These are phyloP conservation scores for Multifurca ochricompacta DNA, from an alignment of 768 basidiomycete species.

Conservation along the genomic window DNA sequence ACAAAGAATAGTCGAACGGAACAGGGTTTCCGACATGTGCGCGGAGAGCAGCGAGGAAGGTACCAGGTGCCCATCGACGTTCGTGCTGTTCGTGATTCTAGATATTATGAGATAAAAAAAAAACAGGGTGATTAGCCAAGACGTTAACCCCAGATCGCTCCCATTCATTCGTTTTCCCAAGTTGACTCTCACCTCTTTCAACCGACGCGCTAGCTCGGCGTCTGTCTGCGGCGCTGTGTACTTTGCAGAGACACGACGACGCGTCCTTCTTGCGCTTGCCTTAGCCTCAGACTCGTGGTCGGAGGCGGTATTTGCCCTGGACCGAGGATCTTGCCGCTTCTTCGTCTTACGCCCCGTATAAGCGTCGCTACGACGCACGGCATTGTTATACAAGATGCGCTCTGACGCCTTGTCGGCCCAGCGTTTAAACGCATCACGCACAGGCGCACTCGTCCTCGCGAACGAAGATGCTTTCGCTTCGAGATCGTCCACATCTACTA, in stretches of 20 bases:
- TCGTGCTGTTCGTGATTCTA: conserved; percentile 70
- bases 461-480: conserved; percentile 4
- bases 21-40: conserved; percentile 31
- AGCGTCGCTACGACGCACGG: conserved; percentile 49
- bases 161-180: neutral
- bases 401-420: conserved; percentile 15
- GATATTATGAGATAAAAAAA: too few species aligned
- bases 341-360: conserved; percentile 44
- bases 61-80: conserved; percentile 65
- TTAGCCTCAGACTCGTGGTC: conserved; percentile 21
- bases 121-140: neutral
- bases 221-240: conserved; percentile 52
- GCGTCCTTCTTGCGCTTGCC: conserved; percentile 27
- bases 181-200: conserved; percentile 50
- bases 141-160: neutral
- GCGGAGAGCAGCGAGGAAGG: conserved; percentile 50
- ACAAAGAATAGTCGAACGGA: conserved; percentile 48
- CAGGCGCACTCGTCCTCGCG: neutral
- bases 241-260: conserved; percentile 33
- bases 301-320: neutral
- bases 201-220: conserved; percentile 53
- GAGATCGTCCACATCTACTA: conserved; percentile 1
- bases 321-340: conserved; percentile 24
- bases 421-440: conserved; percentile 6
- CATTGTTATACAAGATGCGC: conserved; percentile 32